A percentile compares a stretch with the other conserved stretches of the same genome.
Conservation (phyloP, 495 filamentous ascomycete species). For the Penicillium bovifimosum region DNA sequence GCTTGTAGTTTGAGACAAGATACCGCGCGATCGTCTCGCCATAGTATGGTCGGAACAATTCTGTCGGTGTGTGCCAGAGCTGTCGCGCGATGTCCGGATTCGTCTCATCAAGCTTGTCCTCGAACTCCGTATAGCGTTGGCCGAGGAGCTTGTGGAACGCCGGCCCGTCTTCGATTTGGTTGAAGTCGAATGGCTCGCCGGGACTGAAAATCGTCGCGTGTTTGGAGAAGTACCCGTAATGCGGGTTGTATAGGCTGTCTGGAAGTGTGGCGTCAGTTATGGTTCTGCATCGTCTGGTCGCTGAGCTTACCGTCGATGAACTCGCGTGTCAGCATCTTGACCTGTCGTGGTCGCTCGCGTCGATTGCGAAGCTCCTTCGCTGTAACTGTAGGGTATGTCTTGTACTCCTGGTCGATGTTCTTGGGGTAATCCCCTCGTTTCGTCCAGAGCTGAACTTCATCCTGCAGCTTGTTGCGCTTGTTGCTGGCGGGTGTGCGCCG, state of each 20-base stretch:
- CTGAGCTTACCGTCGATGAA: slow-evolving; percentile 80
- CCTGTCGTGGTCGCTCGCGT: slow-evolving; percentile 71
- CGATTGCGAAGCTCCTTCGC: slow-evolving; percentile 65
- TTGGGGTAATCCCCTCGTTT: slow-evolving; percentile 67
- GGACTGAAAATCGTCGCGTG: slow-evolving; percentile 94
- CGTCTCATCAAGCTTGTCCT: slow-evolving; percentile 73
- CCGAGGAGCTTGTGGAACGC: slow-evolving; percentile 74
- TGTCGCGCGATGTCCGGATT: slow-evolving; percentile 72
- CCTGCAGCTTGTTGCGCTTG: slow-evolving; percentile 33
- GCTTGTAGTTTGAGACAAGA: slow-evolving; percentile 89
- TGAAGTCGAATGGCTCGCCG: slow-evolving; percentile 90
- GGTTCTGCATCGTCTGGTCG: background rate
- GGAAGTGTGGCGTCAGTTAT: slow-evolving; percentile 4
- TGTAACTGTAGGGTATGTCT: slow-evolving; percentile 76
- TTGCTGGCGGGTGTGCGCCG: slow-evolving; percentile 24
- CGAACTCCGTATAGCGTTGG: slow-evolving; percentile 78
- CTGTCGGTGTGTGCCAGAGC: slow-evolving; percentile 97
- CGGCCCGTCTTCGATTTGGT: slow-evolving; percentile 67
- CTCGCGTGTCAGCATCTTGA: slow-evolving; percentile 95
- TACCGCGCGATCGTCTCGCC: slow-evolving; percentile 94
- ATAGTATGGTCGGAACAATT: slow-evolving; percentile 94
- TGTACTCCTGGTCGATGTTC: slow-evolving; percentile 75
- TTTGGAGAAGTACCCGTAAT: slow-evolving; percentile 98
- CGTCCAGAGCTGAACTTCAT: slow-evolving; percentile 58
- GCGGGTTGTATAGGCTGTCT: slow-evolving; percentile 96